These are phyloP conservation scores for Juglanconis sp. DNA, from an alignment of 2,329 filamentous ascomycete species.

Conservation along the genomic window DNA sequence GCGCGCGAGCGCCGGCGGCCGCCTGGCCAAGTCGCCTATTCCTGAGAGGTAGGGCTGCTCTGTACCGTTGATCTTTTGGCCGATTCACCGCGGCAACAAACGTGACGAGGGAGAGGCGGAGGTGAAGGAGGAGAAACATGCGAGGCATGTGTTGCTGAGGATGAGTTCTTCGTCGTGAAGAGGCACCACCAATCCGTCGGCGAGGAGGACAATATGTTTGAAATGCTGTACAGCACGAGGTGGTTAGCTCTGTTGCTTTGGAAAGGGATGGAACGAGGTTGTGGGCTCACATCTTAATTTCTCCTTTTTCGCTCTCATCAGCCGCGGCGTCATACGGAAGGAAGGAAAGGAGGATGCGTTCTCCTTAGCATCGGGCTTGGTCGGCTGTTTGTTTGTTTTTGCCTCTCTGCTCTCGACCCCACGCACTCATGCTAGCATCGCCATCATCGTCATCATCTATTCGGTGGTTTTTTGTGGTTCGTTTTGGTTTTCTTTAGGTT, in stretches of 20 bases:
- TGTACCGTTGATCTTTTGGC: constrained; percentile 19
- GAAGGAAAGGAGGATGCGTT: neutral
- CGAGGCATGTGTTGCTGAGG: constrained; percentile 17
- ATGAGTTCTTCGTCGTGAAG: constrained; percentile 13
- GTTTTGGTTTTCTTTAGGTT: no score
- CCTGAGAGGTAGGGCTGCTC: constrained; percentile 54
- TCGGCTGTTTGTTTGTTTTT: neutral
- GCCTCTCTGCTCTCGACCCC: neutral
- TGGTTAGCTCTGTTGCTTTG: neutral
- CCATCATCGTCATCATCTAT: neutral
- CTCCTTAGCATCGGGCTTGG: neutral
- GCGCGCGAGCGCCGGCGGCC: constrained; percentile 72
- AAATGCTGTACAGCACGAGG: neutral
- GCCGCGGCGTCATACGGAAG: neutral
- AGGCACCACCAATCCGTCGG: no score
- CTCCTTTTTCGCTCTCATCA: neutral
- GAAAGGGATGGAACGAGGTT: neutral
- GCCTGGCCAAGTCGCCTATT: constrained; percentile 64
- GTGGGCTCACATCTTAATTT: neutral
- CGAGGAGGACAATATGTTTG: neutral
- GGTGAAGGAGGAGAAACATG: neutral
- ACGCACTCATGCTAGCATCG: neutral
- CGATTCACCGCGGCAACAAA: constrained; percentile 11
- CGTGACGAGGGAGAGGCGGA: constrained; percentile 1
- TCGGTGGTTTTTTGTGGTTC: no score